Percentiles rank a stretch among this genome's conserved stretches.
phyloP scores from a whole-genome alignment of 2,329 filamentous ascomycete genomes.

The Waltergamsia citrina region DNA sequence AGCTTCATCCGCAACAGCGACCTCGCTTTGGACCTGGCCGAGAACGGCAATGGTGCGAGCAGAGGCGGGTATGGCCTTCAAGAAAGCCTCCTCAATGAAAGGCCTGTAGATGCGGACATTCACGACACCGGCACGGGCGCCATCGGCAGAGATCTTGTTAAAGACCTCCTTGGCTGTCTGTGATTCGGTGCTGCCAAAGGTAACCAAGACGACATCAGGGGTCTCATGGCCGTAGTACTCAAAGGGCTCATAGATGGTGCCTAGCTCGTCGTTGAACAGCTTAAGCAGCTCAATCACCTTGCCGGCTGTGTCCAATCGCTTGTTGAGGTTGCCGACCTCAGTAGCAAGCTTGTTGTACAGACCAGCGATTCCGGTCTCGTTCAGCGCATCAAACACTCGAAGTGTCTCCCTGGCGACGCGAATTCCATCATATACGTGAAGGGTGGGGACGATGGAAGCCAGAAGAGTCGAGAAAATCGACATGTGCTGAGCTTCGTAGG shows the following conservation, averaged over 20 bases:
- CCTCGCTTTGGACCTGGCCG: conserved; percentile 72
- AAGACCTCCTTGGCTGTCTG: conserved; percentile 79
- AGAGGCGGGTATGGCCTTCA: conserved; percentile 68
- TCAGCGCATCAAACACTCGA: conserved; percentile 72
- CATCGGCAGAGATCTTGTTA: conserved; percentile 59
- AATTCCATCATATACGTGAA: conserved; percentile 85
- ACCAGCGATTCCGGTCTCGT: conserved; percentile 58
- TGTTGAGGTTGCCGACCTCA: conserved; percentile 51
- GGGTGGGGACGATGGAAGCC: conserved; percentile 67
- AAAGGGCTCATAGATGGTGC: conserved; percentile 85
- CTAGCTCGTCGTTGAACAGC: conserved; percentile 81
- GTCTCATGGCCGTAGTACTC: conserved; percentile 83
- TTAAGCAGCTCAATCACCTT: conserved; percentile 63
- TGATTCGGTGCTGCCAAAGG: conserved; percentile 86
- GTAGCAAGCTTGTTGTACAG: conserved; percentile 59
- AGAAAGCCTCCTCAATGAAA: conserved; percentile 90
- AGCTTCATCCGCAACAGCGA: conserved; percentile 63
- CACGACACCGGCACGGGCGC: conserved; percentile 74
- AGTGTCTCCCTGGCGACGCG: conserved; percentile 75
- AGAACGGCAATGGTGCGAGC: conserved; percentile 73
- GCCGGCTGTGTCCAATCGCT: conserved; percentile 63
- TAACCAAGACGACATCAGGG: conserved; percentile 76
- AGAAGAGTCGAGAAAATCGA: conserved; percentile 77
- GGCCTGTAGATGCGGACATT: conserved; percentile 91
- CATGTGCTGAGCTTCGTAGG: conserved; percentile 94